Evolutionary conservation across 768 basidiomycete genomes (phyloP), one percentile per base, ranked within the genome.

Genomic region (Lactarius psammicola): DNA sequence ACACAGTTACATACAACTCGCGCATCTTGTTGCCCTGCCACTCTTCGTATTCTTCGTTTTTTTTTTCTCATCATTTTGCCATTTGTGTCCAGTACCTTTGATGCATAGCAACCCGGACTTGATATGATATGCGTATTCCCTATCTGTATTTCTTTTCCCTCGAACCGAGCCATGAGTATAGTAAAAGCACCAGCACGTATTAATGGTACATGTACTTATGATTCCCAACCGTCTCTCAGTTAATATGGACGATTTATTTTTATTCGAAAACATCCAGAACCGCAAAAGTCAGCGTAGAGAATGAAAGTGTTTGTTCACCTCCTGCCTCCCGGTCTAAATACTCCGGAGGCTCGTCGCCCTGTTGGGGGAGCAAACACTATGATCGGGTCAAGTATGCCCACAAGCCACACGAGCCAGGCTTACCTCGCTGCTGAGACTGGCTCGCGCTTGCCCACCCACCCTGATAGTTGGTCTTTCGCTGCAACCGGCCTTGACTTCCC

Each of bases 321-420:
- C 40, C 36, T 67, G 40, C 66, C 68, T 9, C 73, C 80, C 5
- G 84, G 82, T 65, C 78, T 79, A 74, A 86, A 85, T 10, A 79
- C 79, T 44, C 75, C 75, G 3, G 77, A 70, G 17, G 70, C 65
- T 60, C 80, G 79, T 64, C 79, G 80, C 57, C 62, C 70, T 49
- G 74, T 53, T 6, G 75, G 72, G 36, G 78, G 75, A 10, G 78
- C 81, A 73, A 84, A 83, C 31, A 78, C 84, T 85, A 64, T 26
- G 15, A 60, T 38, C 34, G 4, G 56, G 40, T 51, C 44, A 34
- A 36, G 56, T 18, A 15, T 6, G 17, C 10, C 34, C 33, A 49
- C 42, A 5, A 10, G 34, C 3, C 0, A 61, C 17, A 13, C 33
- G 26, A 26, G 17, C 30, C 9, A 20, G 18, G 38, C 59, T 59